phyloP scores from a whole-genome alignment of 768 basidiomycete genomes.

The Panaeolus cyanescens region DNA sequence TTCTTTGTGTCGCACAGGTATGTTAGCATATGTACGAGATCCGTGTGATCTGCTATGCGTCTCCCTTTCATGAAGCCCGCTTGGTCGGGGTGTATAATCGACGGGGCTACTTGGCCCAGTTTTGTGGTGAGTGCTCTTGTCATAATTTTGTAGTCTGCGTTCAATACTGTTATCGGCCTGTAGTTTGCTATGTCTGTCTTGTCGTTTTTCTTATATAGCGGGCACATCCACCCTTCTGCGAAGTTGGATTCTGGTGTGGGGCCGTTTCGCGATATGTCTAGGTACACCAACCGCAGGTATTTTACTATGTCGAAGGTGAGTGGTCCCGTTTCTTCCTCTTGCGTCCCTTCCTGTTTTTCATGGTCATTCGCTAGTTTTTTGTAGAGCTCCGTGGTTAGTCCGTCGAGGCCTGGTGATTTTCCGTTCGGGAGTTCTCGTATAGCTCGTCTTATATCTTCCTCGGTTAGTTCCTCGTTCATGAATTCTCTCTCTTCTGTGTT shows the following conservation, averaged over 20 bases:
- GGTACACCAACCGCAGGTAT: conserved; percentile 13
- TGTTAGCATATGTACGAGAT: conserved; percentile 25
- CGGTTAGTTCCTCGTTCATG: background rate
- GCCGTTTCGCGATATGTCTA: conserved; percentile 29
- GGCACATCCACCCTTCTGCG: conserved; percentile 36
- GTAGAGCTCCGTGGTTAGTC: too few relatives aligned
- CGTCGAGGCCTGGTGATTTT: too few relatives aligned
- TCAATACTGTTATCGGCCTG: too few relatives aligned
- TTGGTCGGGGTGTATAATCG: conserved; percentile 32
- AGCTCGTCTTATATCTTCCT: conserved; percentile 15
- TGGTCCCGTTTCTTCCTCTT: background rate
- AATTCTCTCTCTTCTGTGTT: conserved; percentile 2
- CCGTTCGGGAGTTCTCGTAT: too few relatives aligned
- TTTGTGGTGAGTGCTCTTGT: conserved; percentile 22
- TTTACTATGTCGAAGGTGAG: conserved; percentile 13
- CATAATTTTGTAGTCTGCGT: too few relatives aligned
- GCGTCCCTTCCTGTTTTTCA: background rate
- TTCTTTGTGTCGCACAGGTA: conserved; percentile 19
- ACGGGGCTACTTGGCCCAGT: conserved; percentile 14
- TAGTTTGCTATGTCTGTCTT: too few relatives aligned
- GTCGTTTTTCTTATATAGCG: conserved; percentile 44
- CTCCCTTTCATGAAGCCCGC: conserved; percentile 35
- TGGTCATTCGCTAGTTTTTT: too few relatives aligned
- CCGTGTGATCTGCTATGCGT: conserved; percentile 30
- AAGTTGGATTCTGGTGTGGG: conserved; percentile 15